Conservation (phyloP, 2,329 filamentous ascomycete species). For the Aspergillus floridensis region DNA sequence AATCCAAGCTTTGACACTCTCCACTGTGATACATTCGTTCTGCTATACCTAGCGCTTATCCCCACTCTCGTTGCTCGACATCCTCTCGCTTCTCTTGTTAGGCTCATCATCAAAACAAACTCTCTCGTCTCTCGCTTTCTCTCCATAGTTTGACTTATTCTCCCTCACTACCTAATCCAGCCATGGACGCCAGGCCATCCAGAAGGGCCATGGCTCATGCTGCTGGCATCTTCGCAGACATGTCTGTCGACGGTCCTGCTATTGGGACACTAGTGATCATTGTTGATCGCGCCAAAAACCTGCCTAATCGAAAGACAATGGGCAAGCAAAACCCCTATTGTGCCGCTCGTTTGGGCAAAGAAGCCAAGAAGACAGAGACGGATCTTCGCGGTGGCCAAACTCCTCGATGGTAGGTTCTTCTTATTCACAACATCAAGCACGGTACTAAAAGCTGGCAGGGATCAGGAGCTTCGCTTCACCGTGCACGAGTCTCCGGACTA, state of each 20-base stretch:
- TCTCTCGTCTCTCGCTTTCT: background rate
- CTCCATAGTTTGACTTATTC: background rate
- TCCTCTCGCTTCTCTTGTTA: background rate
- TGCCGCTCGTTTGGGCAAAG: constrained; percentile 87
- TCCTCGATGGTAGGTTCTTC: constrained; percentile 72
- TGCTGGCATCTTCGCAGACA: constrained; percentile 87
- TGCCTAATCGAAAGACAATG: constrained; percentile 95
- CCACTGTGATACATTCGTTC: background rate
- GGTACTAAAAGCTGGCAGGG: constrained; percentile 58
- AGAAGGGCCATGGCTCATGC: constrained; percentile 21
- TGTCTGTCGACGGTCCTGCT: constrained; percentile 85
- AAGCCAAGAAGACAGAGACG: constrained; percentile 94
- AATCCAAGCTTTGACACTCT: background rate
- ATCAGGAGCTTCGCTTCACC: constrained; percentile 92
- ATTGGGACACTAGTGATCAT: constrained; percentile 92
- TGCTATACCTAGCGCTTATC: background rate
- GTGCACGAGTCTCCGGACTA: constrained; percentile 98
- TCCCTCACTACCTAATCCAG: background rate
- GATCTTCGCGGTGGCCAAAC: constrained; percentile 94
- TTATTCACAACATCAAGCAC: background rate
- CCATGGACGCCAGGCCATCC: constrained; percentile 7
- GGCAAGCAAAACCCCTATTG: constrained; percentile 99
- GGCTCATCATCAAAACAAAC: background rate
- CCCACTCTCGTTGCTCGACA: background rate
- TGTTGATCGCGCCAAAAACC: constrained; percentile 91